Conservation (phyloP, 192 early-diverging fungal species). For the Phycomyces blakesleeanus region DNA sequence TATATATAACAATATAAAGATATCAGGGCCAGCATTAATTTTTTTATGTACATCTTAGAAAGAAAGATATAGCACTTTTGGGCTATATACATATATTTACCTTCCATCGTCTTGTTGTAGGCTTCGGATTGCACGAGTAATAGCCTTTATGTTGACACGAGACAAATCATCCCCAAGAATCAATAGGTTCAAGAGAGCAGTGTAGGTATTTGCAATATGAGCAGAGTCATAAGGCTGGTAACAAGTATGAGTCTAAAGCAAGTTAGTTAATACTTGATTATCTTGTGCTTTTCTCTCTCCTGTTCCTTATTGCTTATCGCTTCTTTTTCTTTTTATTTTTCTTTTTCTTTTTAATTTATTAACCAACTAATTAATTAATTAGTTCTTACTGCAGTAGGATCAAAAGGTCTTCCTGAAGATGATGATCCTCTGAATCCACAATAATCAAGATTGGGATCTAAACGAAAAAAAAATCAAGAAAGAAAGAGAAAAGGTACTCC, state of each 20-base stretch:
- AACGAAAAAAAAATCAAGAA: too few relatives aligned
- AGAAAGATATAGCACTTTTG: too few relatives aligned
- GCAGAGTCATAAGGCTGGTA: constrained; percentile 46
- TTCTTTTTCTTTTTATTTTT: constrained; percentile 7
- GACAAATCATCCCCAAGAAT: constrained; percentile 87
- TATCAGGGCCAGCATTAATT: too few relatives aligned
- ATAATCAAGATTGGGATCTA: constrained; percentile 32
- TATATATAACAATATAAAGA: not conserved
- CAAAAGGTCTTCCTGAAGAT: constrained; percentile 56
- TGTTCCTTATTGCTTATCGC: too few relatives aligned
- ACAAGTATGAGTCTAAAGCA: constrained; percentile 16
- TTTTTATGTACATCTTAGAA: too few relatives aligned
- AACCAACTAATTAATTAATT: constrained; percentile 2
- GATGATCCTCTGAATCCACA: constrained; percentile 74
- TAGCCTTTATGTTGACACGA: constrained; percentile 71
- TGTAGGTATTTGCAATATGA: constrained; percentile 85
- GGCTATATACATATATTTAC: too few relatives aligned
- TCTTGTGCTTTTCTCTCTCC: too few relatives aligned
- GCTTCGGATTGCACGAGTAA: constrained; percentile 51
- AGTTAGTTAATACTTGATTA: too few relatives aligned
- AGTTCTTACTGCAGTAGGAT: constrained; percentile 42
- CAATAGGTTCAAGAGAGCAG: constrained; percentile 73
- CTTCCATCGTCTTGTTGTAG: constrained; percentile 78
- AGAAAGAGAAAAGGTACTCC: not conserved
- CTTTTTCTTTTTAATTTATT: not conserved